These are phyloP conservation scores for Leccinum longicurvipes DNA, from an alignment of 768 basidiomycete genomes.

Conservation along the genomic window DNA sequence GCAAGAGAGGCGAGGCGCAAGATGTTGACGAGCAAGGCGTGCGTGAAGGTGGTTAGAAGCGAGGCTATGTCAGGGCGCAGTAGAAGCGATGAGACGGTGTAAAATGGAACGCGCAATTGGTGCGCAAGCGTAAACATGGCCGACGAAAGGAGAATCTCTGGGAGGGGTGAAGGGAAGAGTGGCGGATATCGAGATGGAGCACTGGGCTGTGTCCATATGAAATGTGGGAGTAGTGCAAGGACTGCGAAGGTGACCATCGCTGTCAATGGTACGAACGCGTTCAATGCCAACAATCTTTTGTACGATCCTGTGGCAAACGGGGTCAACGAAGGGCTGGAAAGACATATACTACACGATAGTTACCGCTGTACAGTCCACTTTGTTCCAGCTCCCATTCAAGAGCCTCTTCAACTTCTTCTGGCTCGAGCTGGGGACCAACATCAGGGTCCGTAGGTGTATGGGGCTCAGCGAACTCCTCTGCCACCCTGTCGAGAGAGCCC, in stretches of 20 bases:
- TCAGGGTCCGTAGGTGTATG: conserved; percentile 5
- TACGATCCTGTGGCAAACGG: conserved; percentile 55
- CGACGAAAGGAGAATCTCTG: conserved; percentile 59
- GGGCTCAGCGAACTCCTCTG: conserved; percentile 33
- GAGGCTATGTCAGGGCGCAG: conserved; percentile 28
- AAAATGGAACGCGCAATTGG: conserved; percentile 32
- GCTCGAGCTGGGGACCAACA: conserved; percentile 17
- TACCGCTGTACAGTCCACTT: conserved; percentile 50
- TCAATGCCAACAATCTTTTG: conserved; percentile 47
- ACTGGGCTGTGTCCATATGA: conserved; percentile 43
- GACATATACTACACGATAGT: conserved; percentile 12
- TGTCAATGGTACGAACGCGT: conserved; percentile 58
- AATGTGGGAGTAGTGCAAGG: conserved; percentile 47
- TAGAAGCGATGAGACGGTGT: conserved; percentile 33
- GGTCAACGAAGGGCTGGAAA: conserved; percentile 1
- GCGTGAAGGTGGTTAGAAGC: conserved; percentile 39
- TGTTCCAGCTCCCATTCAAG: conserved; percentile 46
- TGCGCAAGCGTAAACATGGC: conserved; percentile 45
- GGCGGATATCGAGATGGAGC: conserved; percentile 41
- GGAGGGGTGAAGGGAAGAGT: conserved; percentile 58
- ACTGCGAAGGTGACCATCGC: conserved; percentile 47
- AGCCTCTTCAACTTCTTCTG: conserved; percentile 40
- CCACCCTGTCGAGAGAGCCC: conserved; percentile 34
- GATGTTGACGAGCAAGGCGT: conserved; percentile 49
- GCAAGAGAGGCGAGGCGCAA: conserved; percentile 55